A percentile compares a stretch with the other conserved stretches of the same genome.
These are phyloP conservation scores for Diaporthe sp. DNA, from an alignment of 2,329 filamentous ascomycete genomes.

Conservation along the genomic window DNA sequence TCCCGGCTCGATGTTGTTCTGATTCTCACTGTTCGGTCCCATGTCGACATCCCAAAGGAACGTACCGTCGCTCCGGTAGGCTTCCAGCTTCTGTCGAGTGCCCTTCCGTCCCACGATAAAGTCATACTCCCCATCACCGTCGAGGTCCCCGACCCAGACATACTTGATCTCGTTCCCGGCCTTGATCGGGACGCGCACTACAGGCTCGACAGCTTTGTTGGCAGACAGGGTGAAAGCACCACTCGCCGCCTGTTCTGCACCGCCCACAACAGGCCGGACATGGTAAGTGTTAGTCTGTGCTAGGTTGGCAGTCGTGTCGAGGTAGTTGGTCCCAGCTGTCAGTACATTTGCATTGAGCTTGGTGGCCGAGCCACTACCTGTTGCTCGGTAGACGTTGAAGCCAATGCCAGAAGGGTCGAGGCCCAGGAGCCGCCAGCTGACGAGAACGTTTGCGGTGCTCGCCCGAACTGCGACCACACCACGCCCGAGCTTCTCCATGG, in stretches of 20 bases:
- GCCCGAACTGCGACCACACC: neutral
- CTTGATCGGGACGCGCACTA: neutral
- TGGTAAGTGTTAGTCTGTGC: neutral
- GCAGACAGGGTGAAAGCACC: neutral
- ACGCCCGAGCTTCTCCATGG: neutral
- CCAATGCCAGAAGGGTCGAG: neutral
- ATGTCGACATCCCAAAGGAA: slow-evolving; percentile 1
- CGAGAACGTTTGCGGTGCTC: neutral
- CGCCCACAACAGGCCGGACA: neutral
- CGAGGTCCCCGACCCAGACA: neutral
- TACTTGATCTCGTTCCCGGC: neutral
- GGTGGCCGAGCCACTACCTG: neutral
- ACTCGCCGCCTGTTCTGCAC: neutral
- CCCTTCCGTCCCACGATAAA: neutral
- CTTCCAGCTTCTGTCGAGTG: neutral
- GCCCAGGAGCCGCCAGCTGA: neutral
- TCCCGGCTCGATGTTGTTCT: neutral
- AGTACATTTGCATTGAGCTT: neutral
- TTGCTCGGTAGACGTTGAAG: neutral
- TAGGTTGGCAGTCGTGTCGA: neutral
- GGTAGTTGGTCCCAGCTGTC: neutral
- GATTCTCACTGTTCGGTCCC: neutral
- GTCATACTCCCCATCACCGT: slow-evolving; percentile 11
- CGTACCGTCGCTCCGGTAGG: neutral
- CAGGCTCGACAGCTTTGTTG: neutral